A percentile compares a stretch with the other conserved stretches of the same genome.
Evolutionary conservation across 306 rosid species (phyloP).

Genomic region (Vachellia collinsii): DNA sequence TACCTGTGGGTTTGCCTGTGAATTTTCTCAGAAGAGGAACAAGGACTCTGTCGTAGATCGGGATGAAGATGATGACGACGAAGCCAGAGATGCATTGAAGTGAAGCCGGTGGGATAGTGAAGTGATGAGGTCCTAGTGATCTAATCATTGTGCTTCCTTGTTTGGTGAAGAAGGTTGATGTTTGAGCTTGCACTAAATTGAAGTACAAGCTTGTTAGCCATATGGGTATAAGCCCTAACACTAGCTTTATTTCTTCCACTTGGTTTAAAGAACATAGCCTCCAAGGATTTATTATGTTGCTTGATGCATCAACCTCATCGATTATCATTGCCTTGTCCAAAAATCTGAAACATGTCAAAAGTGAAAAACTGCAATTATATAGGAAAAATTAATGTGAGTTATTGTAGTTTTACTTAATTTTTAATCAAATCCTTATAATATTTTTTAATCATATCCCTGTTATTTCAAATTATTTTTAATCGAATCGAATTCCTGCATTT

Average conservation of each 20-base stretch:
- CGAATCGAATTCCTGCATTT: no score
- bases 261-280: conserved; percentile 50
- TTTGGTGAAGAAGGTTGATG: not conserved
- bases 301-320: conserved; percentile 42
- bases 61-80: no score
- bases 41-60: no score
- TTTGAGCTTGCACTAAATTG: not conserved
- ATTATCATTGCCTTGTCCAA: conserved; percentile 54
- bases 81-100: no score
- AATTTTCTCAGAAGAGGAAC: no score
- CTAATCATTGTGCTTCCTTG: conserved; percentile 6
- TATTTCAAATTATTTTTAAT: no score
- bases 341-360: conserved; percentile 24
- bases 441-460: no score
- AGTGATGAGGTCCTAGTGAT: not conserved
- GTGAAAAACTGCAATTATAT: not conserved
- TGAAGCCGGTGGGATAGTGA: not conserved
- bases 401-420: no score
- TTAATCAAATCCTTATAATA: no score
- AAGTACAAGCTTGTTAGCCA: conserved; percentile 1
- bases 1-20: no score
- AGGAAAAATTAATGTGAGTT: no score
- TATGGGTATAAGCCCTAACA: conserved; percentile 44
- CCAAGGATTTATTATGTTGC: conserved; percentile 42
- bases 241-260: conserved; percentile 58